Percentiles rank a stretch among this genome's conserved stretches.
These are phyloP conservation scores for Selenicereus undatus DNA, from an alignment of 148 eudicot species.

Conservation along the genomic window DNA sequence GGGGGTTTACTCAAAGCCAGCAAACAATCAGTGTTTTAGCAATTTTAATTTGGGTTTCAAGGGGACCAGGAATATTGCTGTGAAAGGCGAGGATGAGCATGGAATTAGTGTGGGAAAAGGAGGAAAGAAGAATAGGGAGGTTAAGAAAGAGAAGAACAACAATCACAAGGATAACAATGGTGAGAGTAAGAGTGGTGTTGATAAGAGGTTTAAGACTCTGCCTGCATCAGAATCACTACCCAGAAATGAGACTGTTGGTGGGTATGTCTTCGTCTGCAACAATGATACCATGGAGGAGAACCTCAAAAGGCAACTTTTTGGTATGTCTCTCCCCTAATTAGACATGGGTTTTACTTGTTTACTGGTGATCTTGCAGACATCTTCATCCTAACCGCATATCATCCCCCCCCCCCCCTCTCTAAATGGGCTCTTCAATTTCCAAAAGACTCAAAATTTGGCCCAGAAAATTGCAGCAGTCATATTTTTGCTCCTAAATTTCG, in stretches of 20 bases:
- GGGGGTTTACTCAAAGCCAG: constrained; percentile 64
- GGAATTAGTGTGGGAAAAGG: constrained; percentile 31
- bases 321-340: constrained; percentile 32
- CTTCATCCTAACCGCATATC: no score
- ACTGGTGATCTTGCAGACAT: no score
- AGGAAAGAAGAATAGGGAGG: constrained; percentile 66
- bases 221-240: constrained; percentile 88
- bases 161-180: constrained; percentile 21
- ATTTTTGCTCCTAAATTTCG: neutral
- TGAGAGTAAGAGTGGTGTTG: constrained; percentile 46
- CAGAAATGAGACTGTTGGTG: constrained; percentile 84
- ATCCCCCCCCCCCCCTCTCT: no score
- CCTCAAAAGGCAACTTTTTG: constrained; percentile 83
- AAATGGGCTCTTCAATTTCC: neutral
- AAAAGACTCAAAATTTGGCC: neutral
- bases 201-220: constrained; percentile 93
- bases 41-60: constrained; percentile 34
- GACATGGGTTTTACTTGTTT: neutral
- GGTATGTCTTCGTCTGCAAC: constrained; percentile 95
- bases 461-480: neutral
- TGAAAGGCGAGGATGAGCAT: constrained; percentile 35
- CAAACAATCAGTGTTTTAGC: constrained; percentile 25
- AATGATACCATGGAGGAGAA: constrained; percentile 99
- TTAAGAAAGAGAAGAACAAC: constrained; percentile 31
- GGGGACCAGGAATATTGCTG: constrained; percentile 28